phyloP scores from a whole-genome alignment of 106 monocot genomes.

The Allium sativum region DNA sequence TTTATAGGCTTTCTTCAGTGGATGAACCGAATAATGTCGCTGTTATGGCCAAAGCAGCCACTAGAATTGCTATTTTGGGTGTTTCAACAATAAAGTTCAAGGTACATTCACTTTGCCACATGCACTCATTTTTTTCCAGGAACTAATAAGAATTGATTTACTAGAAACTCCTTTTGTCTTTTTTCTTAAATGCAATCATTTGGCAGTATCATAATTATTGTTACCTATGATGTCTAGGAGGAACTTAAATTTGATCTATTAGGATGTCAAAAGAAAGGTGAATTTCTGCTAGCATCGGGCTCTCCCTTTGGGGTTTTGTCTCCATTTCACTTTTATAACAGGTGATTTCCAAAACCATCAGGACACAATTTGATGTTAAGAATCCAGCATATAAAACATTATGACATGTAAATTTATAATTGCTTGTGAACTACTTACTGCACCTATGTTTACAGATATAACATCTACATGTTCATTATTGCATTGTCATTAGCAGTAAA shows the following conservation, averaged over 20 bases:
- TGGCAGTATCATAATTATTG: not conserved
- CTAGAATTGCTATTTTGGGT: constrained; percentile 73
- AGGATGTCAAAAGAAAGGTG: constrained; percentile 47
- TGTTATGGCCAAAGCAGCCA: constrained; percentile 27
- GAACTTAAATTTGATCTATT: constrained; percentile 19
- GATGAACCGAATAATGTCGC: constrained; percentile 18
- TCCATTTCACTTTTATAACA: constrained; percentile 79
- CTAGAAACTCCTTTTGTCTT: no score
- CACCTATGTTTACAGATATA: no score
- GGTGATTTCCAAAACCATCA: constrained; percentile 18
- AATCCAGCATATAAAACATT: no score
- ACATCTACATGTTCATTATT: no score
- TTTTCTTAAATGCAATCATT: not conserved
- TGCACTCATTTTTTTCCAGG: no score
- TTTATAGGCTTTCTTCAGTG: constrained; percentile 9
- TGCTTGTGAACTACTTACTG: no score
- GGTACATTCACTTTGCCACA: constrained; percentile 14
- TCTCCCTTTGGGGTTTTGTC: constrained; percentile 92
- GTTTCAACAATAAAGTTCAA: constrained; percentile 30
- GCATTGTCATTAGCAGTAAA: no score
- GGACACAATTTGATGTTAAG: no score
- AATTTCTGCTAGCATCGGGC: constrained; percentile 64
- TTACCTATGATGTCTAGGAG: no score
- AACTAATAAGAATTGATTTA: no score
- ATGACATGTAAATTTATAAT: no score